phyloP scores from a whole-genome alignment of 2,329 filamentous ascomycete species.

The Helicocarpus griseus region DNA sequence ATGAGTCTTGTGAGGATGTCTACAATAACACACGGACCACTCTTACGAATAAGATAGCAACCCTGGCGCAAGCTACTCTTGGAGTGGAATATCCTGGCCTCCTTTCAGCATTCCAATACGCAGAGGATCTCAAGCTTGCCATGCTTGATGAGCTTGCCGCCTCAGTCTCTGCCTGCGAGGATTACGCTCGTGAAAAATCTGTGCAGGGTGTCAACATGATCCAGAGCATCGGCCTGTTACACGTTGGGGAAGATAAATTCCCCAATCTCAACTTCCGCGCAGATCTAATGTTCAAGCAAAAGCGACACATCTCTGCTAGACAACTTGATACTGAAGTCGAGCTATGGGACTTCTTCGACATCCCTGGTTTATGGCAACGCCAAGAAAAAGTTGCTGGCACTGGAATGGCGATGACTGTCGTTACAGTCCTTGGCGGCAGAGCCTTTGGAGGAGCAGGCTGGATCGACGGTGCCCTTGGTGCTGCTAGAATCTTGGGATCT shows the following conservation, averaged over 20 bases:
- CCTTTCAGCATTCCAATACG: slow-evolving; percentile 78
- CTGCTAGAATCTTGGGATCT: slow-evolving; percentile 68
- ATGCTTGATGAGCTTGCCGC: slow-evolving; percentile 83
- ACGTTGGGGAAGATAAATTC: slow-evolving; percentile 74
- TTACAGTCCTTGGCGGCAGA: slow-evolving; percentile 72
- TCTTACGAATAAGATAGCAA: slow-evolving; percentile 63
- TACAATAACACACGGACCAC: slow-evolving; percentile 73
- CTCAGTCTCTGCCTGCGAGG: slow-evolving; percentile 70
- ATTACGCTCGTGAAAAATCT: slow-evolving; percentile 69
- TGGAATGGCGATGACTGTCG: slow-evolving; percentile 86
- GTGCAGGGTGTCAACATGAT: slow-evolving; percentile 75
- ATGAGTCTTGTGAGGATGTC: slow-evolving; percentile 73
- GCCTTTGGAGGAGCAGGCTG: slow-evolving; percentile 77
- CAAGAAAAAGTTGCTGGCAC: slow-evolving; percentile 94
- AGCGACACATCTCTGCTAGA: slow-evolving; percentile 68
- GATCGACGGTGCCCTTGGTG: slow-evolving; percentile 78
- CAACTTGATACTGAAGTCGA: slow-evolving; percentile 84
- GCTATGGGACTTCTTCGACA: slow-evolving; percentile 86
- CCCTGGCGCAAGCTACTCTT: slow-evolving; percentile 66
- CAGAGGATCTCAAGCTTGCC: slow-evolving; percentile 81
- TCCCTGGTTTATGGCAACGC: slow-evolving; percentile 68
- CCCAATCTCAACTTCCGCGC: slow-evolving; percentile 77
- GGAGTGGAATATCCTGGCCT: slow-evolving; percentile 81
- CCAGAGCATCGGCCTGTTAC: slow-evolving; percentile 76
- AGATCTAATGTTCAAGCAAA: slow-evolving; percentile 87